Evolutionary conservation across 139 green algal species (phyloP).

Genomic region (Picochlorum sp.): DNA sequence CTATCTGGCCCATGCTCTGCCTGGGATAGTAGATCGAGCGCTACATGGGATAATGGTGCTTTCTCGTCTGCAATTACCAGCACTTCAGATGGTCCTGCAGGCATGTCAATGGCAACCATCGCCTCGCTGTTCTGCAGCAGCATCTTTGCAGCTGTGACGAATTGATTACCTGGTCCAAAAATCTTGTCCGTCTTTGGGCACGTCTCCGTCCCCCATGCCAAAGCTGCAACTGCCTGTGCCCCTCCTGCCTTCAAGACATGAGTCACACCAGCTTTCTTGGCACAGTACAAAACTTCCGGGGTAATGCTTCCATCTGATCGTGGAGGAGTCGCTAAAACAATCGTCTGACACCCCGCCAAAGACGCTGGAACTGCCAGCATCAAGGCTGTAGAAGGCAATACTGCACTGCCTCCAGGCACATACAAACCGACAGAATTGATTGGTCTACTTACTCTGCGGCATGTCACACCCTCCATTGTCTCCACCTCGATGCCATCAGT

Average conservation of each 20-base stretch:
- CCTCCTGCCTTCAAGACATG: slow-evolving; percentile 93
- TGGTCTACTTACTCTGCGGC: slow-evolving; percentile 53
- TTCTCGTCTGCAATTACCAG: slow-evolving; percentile 87
- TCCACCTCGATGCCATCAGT: slow-evolving; percentile 43
- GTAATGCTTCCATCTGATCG: slow-evolving; percentile 66
- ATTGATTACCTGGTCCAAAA: slow-evolving; percentile 84
- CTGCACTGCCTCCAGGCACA: slow-evolving; percentile 91
- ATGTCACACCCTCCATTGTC: slow-evolving; percentile 92
- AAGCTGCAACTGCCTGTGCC: slow-evolving; percentile 89
- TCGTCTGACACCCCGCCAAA: slow-evolving; percentile 80
- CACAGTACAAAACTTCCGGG: slow-evolving; percentile 87
- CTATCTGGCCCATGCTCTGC: slow-evolving; percentile 93
- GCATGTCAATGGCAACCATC: slow-evolving; percentile 98
- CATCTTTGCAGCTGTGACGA: slow-evolving; percentile 89
- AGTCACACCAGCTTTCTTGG: slow-evolving; percentile 89
- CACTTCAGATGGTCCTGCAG: slow-evolving; percentile 80
- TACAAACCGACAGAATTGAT: slow-evolving; percentile 88
- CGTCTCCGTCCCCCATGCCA: slow-evolving; percentile 87
- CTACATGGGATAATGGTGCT: slow-evolving; percentile 69
- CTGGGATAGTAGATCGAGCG: slow-evolving; percentile 91
- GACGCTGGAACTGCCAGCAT: slow-evolving; percentile 91
- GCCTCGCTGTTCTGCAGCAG: slow-evolving; percentile 86
- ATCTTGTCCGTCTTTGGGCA: slow-evolving; percentile 96
- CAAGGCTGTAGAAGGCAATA: slow-evolving; percentile 88
- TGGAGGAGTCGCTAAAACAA: slow-evolving; percentile 94